Percentiles rank a stretch among this genome's conserved stretches.
These are phyloP conservation scores for Leptodermis oblonga DNA, from an alignment of 257 asterid genomes.

Conservation along the genomic window DNA sequence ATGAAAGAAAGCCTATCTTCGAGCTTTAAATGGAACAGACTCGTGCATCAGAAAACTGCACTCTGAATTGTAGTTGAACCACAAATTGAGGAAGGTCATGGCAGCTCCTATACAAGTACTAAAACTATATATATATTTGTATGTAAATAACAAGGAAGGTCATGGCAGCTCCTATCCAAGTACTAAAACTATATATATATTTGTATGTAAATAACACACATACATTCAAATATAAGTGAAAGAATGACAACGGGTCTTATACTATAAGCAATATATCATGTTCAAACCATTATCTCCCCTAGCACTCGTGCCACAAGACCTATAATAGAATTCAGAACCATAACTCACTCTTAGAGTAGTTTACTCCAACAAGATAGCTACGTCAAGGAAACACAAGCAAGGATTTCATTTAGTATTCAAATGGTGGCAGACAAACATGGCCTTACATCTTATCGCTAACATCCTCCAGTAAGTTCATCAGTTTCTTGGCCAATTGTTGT, in stretches of 20 bases:
- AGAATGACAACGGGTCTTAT: too few species aligned
- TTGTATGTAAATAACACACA: not conserved
- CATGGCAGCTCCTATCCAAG: not conserved
- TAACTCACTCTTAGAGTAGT: not conserved
- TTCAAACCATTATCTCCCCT: not conserved
- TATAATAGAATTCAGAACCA: not conserved
- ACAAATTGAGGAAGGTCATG: not conserved
- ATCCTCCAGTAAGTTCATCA: constrained; percentile 88
- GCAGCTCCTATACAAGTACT: too few species aligned
- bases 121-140: not conserved
- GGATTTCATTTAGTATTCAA: not conserved
- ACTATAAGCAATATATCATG: not conserved
- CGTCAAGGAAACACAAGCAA: not conserved
- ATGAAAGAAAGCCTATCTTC: not conserved
- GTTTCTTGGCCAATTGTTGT: constrained; percentile 91
- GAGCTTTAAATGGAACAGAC: not conserved
- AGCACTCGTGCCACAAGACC: not conserved
- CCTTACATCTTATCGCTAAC: constrained; percentile 88
- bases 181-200: not conserved
- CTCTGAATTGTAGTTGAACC: not conserved
- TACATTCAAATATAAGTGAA: not conserved
- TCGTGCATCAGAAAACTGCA: not conserved
- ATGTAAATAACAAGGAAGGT: not conserved
- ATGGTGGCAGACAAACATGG: not conserved
- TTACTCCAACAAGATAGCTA: not conserved